Evolutionary conservation across 2,329 filamentous ascomycete genomes (phyloP).

Genomic region (Penicillium occitanis): DNA sequence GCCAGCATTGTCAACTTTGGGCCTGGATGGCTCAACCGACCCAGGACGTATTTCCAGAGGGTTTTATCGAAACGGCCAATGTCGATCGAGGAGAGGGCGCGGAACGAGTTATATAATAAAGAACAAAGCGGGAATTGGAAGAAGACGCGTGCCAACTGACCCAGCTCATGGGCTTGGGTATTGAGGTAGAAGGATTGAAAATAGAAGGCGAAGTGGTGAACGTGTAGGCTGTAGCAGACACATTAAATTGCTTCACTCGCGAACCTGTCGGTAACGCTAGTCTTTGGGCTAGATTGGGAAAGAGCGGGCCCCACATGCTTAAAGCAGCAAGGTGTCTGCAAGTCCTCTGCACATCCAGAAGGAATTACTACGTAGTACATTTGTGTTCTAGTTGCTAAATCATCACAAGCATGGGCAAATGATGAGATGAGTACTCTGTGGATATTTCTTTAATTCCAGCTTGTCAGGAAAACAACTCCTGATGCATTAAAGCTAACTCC

Average conservation of each 20-base stretch:
- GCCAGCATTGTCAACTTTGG: constrained; percentile 15
- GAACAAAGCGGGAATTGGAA: not conserved
- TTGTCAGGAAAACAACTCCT: too few relatives aligned
- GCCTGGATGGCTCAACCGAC: constrained; percentile 4
- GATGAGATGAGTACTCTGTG: too few relatives aligned
- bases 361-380: too few relatives aligned
- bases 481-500: too few relatives aligned
- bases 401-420: too few relatives aligned
- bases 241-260: not conserved
- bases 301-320: not conserved
- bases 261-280: not conserved
- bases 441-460: too few relatives aligned
- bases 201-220: not conserved
- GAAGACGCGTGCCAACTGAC: not conserved
- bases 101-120: not conserved
- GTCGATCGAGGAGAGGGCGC: not conserved
- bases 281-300: not conserved
- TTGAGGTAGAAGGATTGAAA: not conserved
- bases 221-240: not conserved
- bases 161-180: not conserved
- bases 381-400: too few relatives aligned
- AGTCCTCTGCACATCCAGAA: too few relatives aligned
- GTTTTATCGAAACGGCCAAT: not conserved
- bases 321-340: not conserved
- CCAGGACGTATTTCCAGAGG: not conserved